Base-by-base conservation (phyloP, 106 monocot species). In the Narthecium ossifragum region DNA sequence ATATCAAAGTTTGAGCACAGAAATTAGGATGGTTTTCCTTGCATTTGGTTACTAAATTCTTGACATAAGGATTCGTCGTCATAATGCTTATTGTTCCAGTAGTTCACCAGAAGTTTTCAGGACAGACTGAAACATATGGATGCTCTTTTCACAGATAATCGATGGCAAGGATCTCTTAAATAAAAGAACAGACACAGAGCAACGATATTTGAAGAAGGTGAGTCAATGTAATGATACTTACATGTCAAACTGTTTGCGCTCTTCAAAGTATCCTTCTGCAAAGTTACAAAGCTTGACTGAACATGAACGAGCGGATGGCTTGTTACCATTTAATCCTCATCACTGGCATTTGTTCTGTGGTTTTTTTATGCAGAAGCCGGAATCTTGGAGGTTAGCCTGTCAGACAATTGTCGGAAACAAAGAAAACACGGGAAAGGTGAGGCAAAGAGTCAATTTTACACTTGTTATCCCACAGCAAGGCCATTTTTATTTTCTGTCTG, bases 351-450 rank as follows among this genome's bases (percentile, higher is more conserved):
- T 63, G 2, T 62, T n/a, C n/a, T n/a, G n/a, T n/a, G n/a, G n/a
- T n/a, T 31, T 26, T 37, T 24, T 55, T 38, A 18, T 56, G 26
- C 72, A 94, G 93, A 94, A 94, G 57, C 93, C 89, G 4, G 93
- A 77, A 29, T 80, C 89, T 36, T 94, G 93, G 89, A 85, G 93
- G 64, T 89, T 94, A 48, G 85, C 93, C 36, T 89, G 93, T 66
- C 93, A 94, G 66, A 94, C 85, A 18, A 85, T 94, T 51, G 85
- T 94, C 3, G 93, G 93, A 37, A 83, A 89, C 51, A 85, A 89
- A 61, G 85, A 85, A 56, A 94, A 89, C 61, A 60, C 80, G 31
- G 93, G 93, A 48, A 89, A 88, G 89, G 93, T 85, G 75, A 46
- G 41, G 27, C 31, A 31, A 13, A 18, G 23, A 34, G 1, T 8